These are phyloP conservation scores for Raphanus raphanistrum DNA, from an alignment of 345 rosid species.

Conservation along the genomic window DNA sequence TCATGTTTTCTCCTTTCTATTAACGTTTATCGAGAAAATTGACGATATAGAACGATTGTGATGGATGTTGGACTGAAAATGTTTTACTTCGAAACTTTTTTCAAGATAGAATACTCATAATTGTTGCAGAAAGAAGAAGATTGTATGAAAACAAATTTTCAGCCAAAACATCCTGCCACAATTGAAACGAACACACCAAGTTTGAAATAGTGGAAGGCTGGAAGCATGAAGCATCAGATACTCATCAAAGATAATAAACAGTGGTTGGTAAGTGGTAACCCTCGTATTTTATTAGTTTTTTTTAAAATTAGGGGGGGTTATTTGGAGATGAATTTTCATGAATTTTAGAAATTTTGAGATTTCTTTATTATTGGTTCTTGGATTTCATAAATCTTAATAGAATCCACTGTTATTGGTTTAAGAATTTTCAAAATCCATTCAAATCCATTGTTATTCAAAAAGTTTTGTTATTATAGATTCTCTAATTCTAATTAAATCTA, in stretches of 20 bases:
- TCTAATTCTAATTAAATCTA: no score
- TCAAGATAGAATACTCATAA: neutral
- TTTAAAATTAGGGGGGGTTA: no score
- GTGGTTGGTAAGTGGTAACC: neutral
- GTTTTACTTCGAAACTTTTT: no score
- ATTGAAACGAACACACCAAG: neutral
- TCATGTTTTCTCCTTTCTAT: neutral
- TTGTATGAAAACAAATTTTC: neutral
- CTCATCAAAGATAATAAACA: neutral
- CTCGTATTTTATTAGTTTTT: neutral
- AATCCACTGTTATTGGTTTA: no score
- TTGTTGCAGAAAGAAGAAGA: neutral
- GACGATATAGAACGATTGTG: neutral
- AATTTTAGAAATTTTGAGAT: no score
- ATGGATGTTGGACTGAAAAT: neutral
- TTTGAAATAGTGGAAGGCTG: neutral
- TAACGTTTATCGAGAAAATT: neutral
- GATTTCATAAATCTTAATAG: no score
- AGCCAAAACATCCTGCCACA: neutral
- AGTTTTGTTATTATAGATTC: no score
- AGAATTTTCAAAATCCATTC: no score
- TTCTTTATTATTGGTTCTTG: no score
- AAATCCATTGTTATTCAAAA: no score
- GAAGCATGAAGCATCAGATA: neutral
- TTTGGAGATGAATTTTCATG: no score